Conservation (phyloP, 169 alveolate genomes). For the Plasmodium falciparum region DNA sequence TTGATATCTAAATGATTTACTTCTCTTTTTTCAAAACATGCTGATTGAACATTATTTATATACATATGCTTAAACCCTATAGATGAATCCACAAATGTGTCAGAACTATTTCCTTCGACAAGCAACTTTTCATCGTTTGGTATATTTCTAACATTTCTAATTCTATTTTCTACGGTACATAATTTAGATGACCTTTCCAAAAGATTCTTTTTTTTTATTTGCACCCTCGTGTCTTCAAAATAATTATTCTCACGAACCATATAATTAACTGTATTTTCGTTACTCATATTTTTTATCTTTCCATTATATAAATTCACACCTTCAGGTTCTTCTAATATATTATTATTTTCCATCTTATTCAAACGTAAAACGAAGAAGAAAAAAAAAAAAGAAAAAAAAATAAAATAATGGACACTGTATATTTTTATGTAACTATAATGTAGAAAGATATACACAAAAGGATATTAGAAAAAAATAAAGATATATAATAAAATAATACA, state of each 20-base stretch:
- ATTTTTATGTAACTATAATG: too few relatives aligned
- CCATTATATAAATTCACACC: slow-evolving; percentile 16
- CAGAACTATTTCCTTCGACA: neutral
- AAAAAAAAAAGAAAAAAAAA: neutral
- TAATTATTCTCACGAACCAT: neutral
- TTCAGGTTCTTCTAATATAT: slow-evolving; percentile 15
- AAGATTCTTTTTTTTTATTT: neutral
- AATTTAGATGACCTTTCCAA: slow-evolving; percentile 13
- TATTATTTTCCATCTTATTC: slow-evolving; percentile 41
- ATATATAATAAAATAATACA: neutral
- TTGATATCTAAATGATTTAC: neutral
- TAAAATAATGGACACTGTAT: neutral
- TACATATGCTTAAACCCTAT: neutral
- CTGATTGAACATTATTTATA: neutral
- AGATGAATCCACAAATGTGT: neutral
- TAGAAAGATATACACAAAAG: neutral
- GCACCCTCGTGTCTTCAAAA: neutral
- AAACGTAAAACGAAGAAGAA: neutral
- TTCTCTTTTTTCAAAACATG: neutral
- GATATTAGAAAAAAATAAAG: neutral
- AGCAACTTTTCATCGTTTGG: neutral
- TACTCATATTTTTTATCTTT: neutral
- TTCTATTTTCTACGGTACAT: neutral
- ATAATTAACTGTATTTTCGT: neutral
- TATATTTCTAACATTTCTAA: neutral